phyloP scores from a whole-genome alignment of 441 rosid species.

The Manihot esculenta region DNA sequence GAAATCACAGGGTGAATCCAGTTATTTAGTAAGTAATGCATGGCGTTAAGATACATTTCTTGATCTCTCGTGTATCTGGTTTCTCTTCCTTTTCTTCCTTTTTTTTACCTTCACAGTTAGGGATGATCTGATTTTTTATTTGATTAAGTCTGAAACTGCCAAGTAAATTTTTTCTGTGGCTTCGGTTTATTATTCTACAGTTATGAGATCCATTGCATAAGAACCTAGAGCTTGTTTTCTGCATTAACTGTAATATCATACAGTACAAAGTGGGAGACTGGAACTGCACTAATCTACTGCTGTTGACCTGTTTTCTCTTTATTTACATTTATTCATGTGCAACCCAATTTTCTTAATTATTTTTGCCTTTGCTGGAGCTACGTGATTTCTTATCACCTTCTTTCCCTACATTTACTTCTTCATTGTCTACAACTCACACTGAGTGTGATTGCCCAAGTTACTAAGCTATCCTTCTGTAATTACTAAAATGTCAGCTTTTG shows the following conservation, averaged over 20 bases:
- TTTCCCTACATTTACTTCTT: not conserved
- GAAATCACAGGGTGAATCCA: too few species aligned
- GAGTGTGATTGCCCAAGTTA: not conserved
- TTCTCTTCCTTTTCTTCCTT: not conserved
- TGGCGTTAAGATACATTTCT: not conserved
- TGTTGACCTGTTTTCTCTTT: not conserved
- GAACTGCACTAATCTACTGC: too few species aligned
- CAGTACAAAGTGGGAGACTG: not conserved
- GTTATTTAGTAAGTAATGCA: too few species aligned
- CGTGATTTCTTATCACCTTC: not conserved
- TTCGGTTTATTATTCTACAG: not conserved
- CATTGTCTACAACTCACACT: not conserved
- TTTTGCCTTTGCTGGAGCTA: not conserved
- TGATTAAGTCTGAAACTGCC: not conserved
- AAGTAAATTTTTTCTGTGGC: too few species aligned
- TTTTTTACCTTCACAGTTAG: not conserved
- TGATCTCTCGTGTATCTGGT: not conserved
- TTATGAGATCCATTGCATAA: not conserved
- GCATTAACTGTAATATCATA: constrained; percentile 1
- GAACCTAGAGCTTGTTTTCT: not conserved
- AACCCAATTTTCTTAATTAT: not conserved
- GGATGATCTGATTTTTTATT: too few species aligned
- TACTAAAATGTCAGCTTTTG: not conserved
- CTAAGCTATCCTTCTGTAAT: not conserved
- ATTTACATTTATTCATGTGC: not conserved